Evolutionary conservation across 345 rosid species (phyloP), one percentile per base, ranked within the genome.

Genomic region (Trapa incisa): DNA sequence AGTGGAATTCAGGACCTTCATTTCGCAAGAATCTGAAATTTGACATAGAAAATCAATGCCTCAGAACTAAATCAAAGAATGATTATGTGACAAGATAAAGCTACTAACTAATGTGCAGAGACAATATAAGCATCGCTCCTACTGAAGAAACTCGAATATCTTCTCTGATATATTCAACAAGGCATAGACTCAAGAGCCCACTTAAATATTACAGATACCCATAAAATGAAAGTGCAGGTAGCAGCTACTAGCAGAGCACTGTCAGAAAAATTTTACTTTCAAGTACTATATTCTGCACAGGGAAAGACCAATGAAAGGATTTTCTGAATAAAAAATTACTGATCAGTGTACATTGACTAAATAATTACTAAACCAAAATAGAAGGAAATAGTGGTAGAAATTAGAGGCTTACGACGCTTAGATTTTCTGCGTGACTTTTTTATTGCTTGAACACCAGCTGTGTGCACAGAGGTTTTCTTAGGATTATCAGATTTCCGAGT

Each of bases 1-100:
- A 54, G 89, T 88, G 54, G 96, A 83, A 74, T 94, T 89, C 73
- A 85, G 65, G 53, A 94, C 71, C 85, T 91, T 89, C 95, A 87
- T 87, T 74, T 81, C 91, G 76, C 99, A 94, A 41, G 85, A 77
- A 69, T 86, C 96, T 89, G 80, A 67, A 74, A 65, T 61, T 67
- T 62, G 48, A 57, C 37, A 35, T 3, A 10, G 12, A 66, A 22
- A 38, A 58, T 58, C 36, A 70, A 57, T 16, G 37, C 65, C 65
- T 22, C 61, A 72, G 35, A 57, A 32, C 48, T 17, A 68, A 45
- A 45, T 54, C 37, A 47, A 1, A 1, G 2, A 45, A 45, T 45
- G 8, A 45, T 45, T 45, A 47, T 6, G 37, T 4, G n/a, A 32
- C 35, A 54, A 7, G n/a, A 3, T 11, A n/a, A 54, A 54, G 60